Conservation (phyloP, 345 rosid genomes). For the Rhodamnia argentea region DNA sequence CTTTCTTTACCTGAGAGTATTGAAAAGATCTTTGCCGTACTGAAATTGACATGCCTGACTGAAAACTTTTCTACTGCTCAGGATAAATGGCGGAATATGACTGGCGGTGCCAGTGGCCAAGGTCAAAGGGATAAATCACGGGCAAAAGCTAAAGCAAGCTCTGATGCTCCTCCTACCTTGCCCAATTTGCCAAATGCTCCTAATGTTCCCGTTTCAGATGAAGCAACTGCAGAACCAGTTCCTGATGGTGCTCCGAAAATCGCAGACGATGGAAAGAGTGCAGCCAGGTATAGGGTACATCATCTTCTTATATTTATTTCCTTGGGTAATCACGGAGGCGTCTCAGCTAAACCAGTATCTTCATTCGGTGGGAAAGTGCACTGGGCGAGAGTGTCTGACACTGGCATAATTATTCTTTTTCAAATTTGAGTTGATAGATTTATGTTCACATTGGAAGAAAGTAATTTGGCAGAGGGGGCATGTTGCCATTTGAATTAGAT, state of each 20-base stretch:
- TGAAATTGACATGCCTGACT: neutral
- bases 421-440: neutral
- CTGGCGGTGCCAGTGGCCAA: constrained; percentile 44
- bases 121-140: constrained; percentile 49
- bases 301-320: neutral
- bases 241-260: constrained; percentile 17
- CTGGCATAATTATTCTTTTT: neutral
- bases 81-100: constrained; percentile 97
- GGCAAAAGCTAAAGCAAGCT: constrained; percentile 33
- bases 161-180: constrained; percentile 14
- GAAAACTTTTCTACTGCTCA: constrained; percentile 3
- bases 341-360: neutral
- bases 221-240: constrained; percentile 9
- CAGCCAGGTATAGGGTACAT: constrained; percentile 25
- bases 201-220: constrained; percentile 10
- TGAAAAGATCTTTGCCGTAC: neutral
- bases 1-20: neutral
- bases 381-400: neutral
- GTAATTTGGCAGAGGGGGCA: neutral
- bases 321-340: neutral
- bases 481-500: neutral
- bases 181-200: constrained; percentile 6
- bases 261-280: constrained; percentile 12
- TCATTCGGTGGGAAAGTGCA: neutral
- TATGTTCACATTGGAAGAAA: neutral